Evolutionary conservation across 805 yeast species (phyloP).

Genomic region (Starmerella stellata): DNA sequence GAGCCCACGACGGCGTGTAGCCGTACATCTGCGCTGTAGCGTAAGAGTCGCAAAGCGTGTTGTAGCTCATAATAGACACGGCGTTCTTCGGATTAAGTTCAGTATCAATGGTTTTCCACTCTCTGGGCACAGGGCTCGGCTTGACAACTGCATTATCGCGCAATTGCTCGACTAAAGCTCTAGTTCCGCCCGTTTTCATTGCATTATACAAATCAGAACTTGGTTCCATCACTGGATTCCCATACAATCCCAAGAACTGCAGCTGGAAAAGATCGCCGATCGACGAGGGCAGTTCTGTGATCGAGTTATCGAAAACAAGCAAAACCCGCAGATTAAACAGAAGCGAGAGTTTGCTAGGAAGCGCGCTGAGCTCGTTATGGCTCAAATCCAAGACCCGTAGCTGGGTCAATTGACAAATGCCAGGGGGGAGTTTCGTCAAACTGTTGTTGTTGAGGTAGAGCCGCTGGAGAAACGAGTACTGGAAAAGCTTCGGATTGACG

Average conservation of each 20-base stretch:
- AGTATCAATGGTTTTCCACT: constrained; percentile 63
- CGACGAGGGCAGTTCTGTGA: constrained; percentile 58
- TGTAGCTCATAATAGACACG: constrained; percentile 71
- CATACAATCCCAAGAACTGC: constrained; percentile 80
- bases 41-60: constrained; percentile 86
- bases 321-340: constrained; percentile 63
- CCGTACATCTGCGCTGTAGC: constrained; percentile 84
- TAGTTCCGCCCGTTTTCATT: constrained; percentile 65
- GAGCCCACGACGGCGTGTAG: constrained; percentile 94
- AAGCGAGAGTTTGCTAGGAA: constrained; percentile 77
- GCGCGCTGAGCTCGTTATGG: constrained; percentile 44
- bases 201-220: constrained; percentile 32
- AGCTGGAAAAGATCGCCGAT: constrained; percentile 73
- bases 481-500: constrained; percentile 55
- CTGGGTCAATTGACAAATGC: constrained; percentile 49
- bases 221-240: constrained; percentile 61
- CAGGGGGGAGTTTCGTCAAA: constrained; percentile 45
- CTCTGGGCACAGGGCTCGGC: constrained; percentile 51
- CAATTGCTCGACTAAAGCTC: constrained; percentile 58
- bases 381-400: constrained; percentile 75
- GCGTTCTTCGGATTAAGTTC: constrained; percentile 41
- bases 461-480: constrained; percentile 68
- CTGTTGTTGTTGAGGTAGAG: constrained; percentile 76
- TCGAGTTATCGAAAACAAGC: constrained; percentile 72
- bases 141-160: constrained; percentile 66